Evolutionary conservation across 345 rosid species (phyloP).

Genomic region (Eucalyptus albens): DNA sequence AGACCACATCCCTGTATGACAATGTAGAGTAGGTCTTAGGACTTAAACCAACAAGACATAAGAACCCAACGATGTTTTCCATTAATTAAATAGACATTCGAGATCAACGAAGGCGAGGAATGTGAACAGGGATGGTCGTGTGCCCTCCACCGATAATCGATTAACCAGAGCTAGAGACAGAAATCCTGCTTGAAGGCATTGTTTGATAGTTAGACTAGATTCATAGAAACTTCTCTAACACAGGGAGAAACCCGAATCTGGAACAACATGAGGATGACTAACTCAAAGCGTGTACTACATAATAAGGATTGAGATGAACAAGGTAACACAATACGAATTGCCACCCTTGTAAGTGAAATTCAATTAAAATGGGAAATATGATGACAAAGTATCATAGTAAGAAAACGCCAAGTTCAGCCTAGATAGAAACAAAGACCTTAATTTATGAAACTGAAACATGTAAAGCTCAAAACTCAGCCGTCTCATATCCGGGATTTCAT

Average conservation of each 20-base stretch:
- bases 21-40: background rate
- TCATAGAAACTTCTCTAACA: background rate
- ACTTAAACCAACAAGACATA: background rate
- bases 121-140: slow-evolving; percentile 29
- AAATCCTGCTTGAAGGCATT: background rate
- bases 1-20: slow-evolving; percentile 62
- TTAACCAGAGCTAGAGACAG: background rate
- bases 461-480: background rate
- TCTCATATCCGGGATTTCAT: too few relatives aligned
- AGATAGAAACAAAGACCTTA: background rate
- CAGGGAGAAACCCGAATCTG: background rate
- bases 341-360: background rate
- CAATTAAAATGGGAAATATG: background rate
- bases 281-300: background rate
- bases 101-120: slow-evolving; percentile 45
- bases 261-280: background rate
- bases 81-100: background rate
- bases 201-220: background rate
- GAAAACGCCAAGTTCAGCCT: background rate
- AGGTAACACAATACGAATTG: background rate
- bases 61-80: background rate
- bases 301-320: background rate
- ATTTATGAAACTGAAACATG: background rate
- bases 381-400: background rate
- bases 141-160: background rate